phyloP scores from a whole-genome alignment of 2,329 filamentous ascomycete species.

The Epichloe brachyelytri region DNA sequence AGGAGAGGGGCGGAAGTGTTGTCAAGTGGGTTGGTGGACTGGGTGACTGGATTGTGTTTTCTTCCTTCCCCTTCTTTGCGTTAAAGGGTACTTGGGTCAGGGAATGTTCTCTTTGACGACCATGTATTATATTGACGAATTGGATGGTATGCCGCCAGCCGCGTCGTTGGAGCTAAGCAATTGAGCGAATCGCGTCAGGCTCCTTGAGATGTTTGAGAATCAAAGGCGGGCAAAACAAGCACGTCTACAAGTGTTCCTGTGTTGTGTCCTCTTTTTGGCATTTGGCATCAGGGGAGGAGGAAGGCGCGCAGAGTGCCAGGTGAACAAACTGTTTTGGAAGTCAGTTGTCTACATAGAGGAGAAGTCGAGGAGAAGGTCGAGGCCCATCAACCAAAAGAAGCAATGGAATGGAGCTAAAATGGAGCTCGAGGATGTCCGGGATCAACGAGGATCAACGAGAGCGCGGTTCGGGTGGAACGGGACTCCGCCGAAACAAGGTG shows the following conservation, averaged over 20 bases:
- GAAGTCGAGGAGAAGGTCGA: neutral
- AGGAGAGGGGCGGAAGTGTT: slow-evolving; percentile 4
- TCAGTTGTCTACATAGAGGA: neutral
- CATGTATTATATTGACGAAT: neutral
- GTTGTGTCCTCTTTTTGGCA: too few species aligned
- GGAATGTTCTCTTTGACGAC: neutral
- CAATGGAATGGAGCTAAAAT: neutral
- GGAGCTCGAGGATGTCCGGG: neutral
- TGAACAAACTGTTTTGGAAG: neutral
- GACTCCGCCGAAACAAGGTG: neutral
- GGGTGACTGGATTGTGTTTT: neutral
- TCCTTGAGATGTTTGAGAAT: neutral
- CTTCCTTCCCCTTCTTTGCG: neutral
- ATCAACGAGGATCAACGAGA: neutral
- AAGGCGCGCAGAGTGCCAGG: neutral
- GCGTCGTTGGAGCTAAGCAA: neutral
- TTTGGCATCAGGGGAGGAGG: neutral
- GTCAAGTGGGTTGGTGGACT: slow-evolving; percentile 4
- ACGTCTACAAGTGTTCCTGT: too few species aligned
- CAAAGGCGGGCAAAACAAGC: neutral
- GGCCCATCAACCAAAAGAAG: neutral
- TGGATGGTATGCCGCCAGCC: neutral
- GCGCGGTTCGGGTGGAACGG: neutral
- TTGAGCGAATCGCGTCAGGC: neutral
- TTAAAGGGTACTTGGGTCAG: neutral